Evolutionary conservation across 768 basidiomycete species (phyloP), one percentile per base, ranked within the genome.

Genomic region (Auriscalpium vulgare): DNA sequence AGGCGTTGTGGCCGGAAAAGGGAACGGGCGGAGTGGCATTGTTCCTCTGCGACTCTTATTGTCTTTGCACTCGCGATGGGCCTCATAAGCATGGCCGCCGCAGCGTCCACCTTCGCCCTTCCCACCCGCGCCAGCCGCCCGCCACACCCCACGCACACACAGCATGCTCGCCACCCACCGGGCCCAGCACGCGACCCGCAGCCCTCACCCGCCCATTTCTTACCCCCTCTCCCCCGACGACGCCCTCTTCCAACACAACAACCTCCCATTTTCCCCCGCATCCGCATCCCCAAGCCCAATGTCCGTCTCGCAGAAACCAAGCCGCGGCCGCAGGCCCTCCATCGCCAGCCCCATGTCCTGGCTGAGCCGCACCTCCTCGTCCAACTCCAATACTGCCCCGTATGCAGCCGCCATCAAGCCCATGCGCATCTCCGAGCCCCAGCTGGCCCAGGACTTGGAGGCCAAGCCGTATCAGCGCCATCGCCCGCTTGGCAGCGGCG

Each of bases 401-500:
- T 67, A 66, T 43, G 67, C 68, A 48, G 17, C 17, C 16, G 67
- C 75, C 10, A 66, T 67, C 9, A 74, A 72, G 52, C 73, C 77
- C 37, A 63, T 70, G 10, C 73, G 74, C 47, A 71, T 75, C 51
- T 78, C 76, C 7, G 78, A 79, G 63, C 74, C 78, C 16, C 71
- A 72, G 52, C 55, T 72, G 8, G 59, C 67, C 8, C 67, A 68
- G 11, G 59, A 67, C 67, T 46, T 57, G 16, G 74, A 5, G 71
- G 74, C 10, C 64, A 29, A 29, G 4, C 65, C 4, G 54, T 73
- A 35, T 45, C 51, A 51, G 13, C 77, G 81, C 11, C 74, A 69
- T 45, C 81, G 81, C 2, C 68, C 72, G 3, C 77, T 88, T 17
- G 88, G 87, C n/a, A 66, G 78, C 17, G 88, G 89, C 43, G 89